A percentile compares a stretch with the other conserved stretches of the same genome.
Conservation (phyloP, 768 basidiomycete genomes). For the Sutorius australiensis region DNA sequence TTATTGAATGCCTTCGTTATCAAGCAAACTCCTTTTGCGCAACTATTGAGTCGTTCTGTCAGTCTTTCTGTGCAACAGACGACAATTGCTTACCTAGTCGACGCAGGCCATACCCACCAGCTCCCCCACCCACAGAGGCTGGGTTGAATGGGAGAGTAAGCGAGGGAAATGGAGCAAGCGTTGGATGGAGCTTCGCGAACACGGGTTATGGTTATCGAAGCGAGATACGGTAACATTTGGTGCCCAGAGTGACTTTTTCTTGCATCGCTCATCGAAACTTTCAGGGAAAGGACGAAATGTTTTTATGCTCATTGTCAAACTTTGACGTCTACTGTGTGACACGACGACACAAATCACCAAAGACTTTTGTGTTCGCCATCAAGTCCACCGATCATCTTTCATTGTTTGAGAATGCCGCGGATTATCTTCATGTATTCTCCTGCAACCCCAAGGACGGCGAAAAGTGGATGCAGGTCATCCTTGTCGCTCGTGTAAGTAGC, state of each 20-base stretch:
- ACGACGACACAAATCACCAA: constrained; percentile 75
- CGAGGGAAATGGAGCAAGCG: constrained; percentile 95
- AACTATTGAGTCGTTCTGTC: constrained; percentile 56
- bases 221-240: constrained; percentile 67
- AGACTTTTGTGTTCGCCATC: constrained; percentile 78
- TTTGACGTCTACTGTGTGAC: constrained; percentile 87
- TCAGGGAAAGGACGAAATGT: constrained; percentile 80
- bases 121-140: constrained; percentile 48
- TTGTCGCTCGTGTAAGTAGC: constrained; percentile 71
- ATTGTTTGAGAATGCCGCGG: constrained; percentile 81
- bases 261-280: constrained; percentile 2
- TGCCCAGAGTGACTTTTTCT: not conserved
- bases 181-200: constrained; percentile 83
- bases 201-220: constrained; percentile 84
- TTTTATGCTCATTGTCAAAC: constrained; percentile 81
- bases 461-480: constrained; percentile 75
- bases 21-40: constrained; percentile 66
- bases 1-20: constrained; percentile 76
- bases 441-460: constrained; percentile 71
- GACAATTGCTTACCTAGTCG: constrained; percentile 40
- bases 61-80: constrained; percentile 32
- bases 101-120: constrained; percentile 46
- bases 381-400: constrained; percentile 86
- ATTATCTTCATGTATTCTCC: constrained; percentile 86
- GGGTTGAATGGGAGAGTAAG: constrained; percentile 87